phyloP scores from a whole-genome alignment of 1,284 basidiomycete species.

The Fomitopsis palustris region DNA sequence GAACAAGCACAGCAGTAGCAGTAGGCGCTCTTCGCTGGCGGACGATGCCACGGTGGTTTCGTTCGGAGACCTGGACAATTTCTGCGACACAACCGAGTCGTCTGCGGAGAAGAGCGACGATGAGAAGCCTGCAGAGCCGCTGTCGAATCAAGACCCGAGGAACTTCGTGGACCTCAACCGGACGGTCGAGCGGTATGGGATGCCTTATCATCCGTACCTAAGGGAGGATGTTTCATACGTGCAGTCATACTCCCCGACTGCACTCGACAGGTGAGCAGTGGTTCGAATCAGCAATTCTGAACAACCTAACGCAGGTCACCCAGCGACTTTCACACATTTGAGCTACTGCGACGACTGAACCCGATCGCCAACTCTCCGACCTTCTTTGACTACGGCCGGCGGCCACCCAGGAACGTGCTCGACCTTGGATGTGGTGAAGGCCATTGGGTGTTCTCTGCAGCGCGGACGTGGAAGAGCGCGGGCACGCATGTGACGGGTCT shows the following conservation, averaged over 20 bases:
- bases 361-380: slow-evolving; percentile 43
- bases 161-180: slow-evolving; percentile 11
- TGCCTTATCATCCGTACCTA: slow-evolving; percentile 48
- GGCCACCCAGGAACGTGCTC: slow-evolving; percentile 51
- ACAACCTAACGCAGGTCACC: slow-evolving; percentile 4
- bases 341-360: slow-evolving; percentile 49
- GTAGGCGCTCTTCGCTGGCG: background rate
- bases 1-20: background rate
- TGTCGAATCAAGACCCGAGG: background rate
- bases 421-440: slow-evolving; percentile 73
- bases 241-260: slow-evolving; percentile 56
- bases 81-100: background rate
- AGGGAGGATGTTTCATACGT: slow-evolving; percentile 52
- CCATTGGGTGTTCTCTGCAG: slow-evolving; percentile 58
- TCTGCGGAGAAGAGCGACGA: background rate
- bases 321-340: slow-evolving; percentile 56
- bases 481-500: slow-evolving; percentile 54
- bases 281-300: background rate
- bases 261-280: slow-evolving; percentile 53
- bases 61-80: background rate
- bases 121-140: background rate
- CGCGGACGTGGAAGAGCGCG: slow-evolving; percentile 50
- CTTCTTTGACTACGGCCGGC: slow-evolving; percentile 53
- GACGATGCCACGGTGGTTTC: slow-evolving; percentile 1
- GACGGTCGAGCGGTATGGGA: slow-evolving; percentile 29